Evolutionary conservation across 306 rosid genomes (phyloP).

Genomic region (Cucurbita argyrosperma): DNA sequence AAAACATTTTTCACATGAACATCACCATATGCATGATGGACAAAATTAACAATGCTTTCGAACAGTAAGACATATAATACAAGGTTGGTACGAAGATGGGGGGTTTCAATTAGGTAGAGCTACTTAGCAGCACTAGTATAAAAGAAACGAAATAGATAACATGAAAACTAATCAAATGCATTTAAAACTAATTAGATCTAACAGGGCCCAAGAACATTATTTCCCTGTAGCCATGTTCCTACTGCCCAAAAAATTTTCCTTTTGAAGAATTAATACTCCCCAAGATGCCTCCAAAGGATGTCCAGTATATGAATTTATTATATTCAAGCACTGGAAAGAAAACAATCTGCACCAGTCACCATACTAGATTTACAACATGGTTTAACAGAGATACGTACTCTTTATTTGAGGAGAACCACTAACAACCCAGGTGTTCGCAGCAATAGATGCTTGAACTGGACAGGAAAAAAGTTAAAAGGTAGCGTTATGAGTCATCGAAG

Average conservation of each 20-base stretch:
- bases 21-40: background rate
- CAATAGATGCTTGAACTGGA: constrained; percentile 88
- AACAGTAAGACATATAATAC: background rate
- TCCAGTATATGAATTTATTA: background rate
- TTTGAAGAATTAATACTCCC: background rate
- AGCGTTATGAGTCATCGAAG: background rate
- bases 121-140: too few relatives aligned
- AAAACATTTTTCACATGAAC: background rate
- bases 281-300: background rate
- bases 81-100: background rate
- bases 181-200: background rate
- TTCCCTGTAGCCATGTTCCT: background rate
- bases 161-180: background rate
- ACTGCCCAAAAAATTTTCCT: background rate
- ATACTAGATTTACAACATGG: background rate
- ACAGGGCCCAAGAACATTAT: background rate
- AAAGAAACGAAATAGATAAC: too few relatives aligned
- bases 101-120: background rate
- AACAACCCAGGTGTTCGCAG: constrained; percentile 99
- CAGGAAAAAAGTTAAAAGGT: background rate
- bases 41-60: background rate
- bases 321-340: background rate
- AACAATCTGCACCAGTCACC: background rate
- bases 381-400: constrained; percentile 33
- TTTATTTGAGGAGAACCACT: constrained; percentile 94